Percentiles rank a stretch among this genome's conserved stretches.
Evolutionary conservation across 208 protist species (phyloP).

Genomic region (Trypanosoma grayi): DNA sequence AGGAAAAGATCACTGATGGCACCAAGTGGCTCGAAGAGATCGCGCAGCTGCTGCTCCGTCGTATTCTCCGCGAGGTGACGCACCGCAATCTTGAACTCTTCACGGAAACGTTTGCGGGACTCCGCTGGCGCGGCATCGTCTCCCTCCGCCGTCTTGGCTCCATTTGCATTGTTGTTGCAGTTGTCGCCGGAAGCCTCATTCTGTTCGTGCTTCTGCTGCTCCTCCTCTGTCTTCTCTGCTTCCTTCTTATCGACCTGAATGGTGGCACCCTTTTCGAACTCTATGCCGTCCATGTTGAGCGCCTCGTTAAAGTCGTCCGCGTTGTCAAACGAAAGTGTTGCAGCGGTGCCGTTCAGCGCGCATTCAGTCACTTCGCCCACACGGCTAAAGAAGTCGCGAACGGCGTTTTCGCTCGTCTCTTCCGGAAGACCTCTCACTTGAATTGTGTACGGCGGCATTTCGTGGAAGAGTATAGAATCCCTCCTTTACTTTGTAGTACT

Average conservation of each 20-base stretch:
- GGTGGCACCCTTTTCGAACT: slow-evolving; percentile 32
- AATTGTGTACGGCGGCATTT: slow-evolving; percentile 16
- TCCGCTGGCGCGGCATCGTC: slow-evolving; percentile 18
- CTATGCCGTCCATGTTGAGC: slow-evolving; percentile 31
- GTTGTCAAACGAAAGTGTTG: slow-evolving; percentile 30
- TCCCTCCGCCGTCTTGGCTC: slow-evolving; percentile 28
- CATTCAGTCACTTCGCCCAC: slow-evolving; percentile 50
- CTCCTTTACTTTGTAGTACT: background rate
- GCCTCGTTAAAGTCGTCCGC: slow-evolving; percentile 39
- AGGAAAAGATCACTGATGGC: slow-evolving; percentile 52
- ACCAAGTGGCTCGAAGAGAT: slow-evolving; percentile 48
- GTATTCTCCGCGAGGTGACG: slow-evolving; percentile 33
- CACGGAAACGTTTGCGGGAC: slow-evolving; percentile 12
- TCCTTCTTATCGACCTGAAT: slow-evolving; percentile 24
- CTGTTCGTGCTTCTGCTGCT: background rate
- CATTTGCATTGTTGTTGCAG: background rate
- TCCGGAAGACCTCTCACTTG: slow-evolving; percentile 48
- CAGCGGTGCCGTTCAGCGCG: slow-evolving; percentile 24
- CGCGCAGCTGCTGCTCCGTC: slow-evolving; percentile 34
- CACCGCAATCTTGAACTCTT: slow-evolving; percentile 47
- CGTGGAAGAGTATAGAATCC: background rate
- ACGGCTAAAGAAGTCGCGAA: slow-evolving; percentile 70
- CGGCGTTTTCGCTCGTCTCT: slow-evolving; percentile 39
- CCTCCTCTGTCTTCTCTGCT: too few relatives aligned
- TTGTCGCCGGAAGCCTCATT: background rate